Evolutionary conservation across 2,329 filamentous ascomycete genomes (phyloP).

Genomic region (Penicillium sp.): DNA sequence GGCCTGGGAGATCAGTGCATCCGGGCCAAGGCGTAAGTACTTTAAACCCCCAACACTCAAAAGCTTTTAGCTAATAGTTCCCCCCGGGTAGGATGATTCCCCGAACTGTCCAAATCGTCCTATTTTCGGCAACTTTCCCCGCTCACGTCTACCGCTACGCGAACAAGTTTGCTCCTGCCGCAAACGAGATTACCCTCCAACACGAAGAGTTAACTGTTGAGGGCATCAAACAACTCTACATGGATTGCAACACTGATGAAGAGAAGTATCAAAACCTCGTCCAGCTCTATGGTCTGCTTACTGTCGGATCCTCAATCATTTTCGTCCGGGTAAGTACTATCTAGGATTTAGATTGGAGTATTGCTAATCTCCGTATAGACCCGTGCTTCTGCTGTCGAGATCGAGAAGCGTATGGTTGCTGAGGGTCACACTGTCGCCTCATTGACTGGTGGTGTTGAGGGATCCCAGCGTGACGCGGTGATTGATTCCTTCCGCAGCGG

Average conservation of each 20-base stretch:
- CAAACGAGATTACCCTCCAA: conserved; percentile 83
- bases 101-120: conserved; percentile 74
- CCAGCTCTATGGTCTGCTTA: conserved; percentile 93
- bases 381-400: conserved; percentile 78
- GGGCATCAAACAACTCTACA: conserved; percentile 96
- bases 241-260: conserved; percentile 80
- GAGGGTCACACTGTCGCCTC: conserved; percentile 92
- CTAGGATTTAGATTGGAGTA: not conserved
- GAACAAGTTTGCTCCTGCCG: conserved; percentile 75
- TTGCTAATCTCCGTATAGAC: conserved; percentile 56
- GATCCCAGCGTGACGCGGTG: conserved; percentile 75
- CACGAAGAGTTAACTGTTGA: conserved; percentile 92
- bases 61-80: conserved; percentile 32
- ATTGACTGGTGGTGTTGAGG: conserved; percentile 85
- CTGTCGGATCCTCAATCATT: conserved; percentile 94
- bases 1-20: conserved; percentile 93
- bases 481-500: conserved; percentile 85
- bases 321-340: conserved; percentile 74
- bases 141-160: conserved; percentile 83
- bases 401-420: conserved; percentile 78
- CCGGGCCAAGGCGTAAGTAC: conserved; percentile 76
- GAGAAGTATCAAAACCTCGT: conserved; percentile 87
- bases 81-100: conserved; percentile 64
- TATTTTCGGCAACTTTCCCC: conserved; percentile 95
- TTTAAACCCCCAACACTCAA: not conserved